These are phyloP conservation scores for Lignosus rhinocerotis DNA, from an alignment of 1,284 basidiomycete species.

Conservation along the genomic window DNA sequence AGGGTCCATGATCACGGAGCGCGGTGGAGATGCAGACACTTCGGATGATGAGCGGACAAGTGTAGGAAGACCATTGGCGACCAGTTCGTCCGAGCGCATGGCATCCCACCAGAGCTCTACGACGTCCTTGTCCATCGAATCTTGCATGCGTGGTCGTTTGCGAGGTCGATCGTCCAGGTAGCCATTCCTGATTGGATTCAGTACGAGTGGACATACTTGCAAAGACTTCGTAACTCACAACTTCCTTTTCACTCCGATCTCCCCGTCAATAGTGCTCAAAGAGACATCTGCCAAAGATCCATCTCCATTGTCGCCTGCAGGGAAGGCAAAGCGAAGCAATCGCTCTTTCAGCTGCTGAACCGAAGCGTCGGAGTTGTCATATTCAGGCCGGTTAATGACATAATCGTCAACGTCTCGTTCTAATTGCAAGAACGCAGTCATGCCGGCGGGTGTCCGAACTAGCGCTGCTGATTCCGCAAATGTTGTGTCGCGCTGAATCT, in stretches of 20 bases:
- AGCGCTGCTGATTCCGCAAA: slow-evolving; percentile 74
- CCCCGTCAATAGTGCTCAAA: slow-evolving; percentile 39
- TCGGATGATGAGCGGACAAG: slow-evolving; percentile 49
- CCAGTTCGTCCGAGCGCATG: slow-evolving; percentile 57
- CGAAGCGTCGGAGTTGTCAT: slow-evolving; percentile 10
- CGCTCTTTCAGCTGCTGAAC: slow-evolving; percentile 34
- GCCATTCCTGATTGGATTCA: slow-evolving; percentile 38
- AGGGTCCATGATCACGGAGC: slow-evolving; percentile 30
- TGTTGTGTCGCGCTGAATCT: slow-evolving; percentile 38
- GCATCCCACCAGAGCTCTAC: slow-evolving; percentile 76
- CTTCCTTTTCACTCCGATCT: slow-evolving; percentile 63
- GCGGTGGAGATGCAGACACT: slow-evolving; percentile 24
- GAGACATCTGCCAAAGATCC: slow-evolving; percentile 35
- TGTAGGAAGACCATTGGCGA: slow-evolving; percentile 65
- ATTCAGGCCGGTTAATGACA: slow-evolving; percentile 5
- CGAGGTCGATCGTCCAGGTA: slow-evolving; percentile 39
- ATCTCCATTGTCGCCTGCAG: slow-evolving; percentile 40
- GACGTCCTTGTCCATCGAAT: slow-evolving; percentile 35
- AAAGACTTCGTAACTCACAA: slow-evolving; percentile 41
- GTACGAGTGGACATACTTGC: not conserved
- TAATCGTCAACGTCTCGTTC: slow-evolving; percentile 46
- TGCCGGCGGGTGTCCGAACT: slow-evolving; percentile 74
- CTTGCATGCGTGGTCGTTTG: slow-evolving; percentile 42
- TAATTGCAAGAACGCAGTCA: slow-evolving; percentile 62
- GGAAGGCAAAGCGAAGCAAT: slow-evolving; percentile 42